phyloP scores from a whole-genome alignment of 2,329 filamentous ascomycete species.

The Ophiobolus disseminans region DNA sequence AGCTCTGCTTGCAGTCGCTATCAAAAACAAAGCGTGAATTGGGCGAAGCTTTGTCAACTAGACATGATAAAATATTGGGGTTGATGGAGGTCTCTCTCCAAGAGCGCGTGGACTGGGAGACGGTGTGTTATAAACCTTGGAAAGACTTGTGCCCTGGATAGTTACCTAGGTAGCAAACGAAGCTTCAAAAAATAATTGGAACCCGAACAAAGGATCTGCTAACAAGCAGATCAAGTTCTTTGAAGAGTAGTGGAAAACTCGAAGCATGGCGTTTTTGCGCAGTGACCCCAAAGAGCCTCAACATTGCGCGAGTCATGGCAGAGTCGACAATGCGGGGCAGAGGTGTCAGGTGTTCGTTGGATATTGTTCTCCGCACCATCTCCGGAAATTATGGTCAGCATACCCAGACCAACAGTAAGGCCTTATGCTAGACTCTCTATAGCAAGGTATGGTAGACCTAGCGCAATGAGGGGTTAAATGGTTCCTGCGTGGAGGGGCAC shows the following conservation, averaged over 20 bases:
- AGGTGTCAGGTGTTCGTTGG: conserved; percentile 23
- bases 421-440: conserved; percentile 6
- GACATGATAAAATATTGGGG: too few species aligned
- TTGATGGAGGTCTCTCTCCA: too few species aligned
- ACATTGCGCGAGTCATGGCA: conserved; percentile 37
- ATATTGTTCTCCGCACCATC: conserved; percentile 37
- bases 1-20: too few species aligned
- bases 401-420: background rate
- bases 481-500: background rate
- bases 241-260: background rate
- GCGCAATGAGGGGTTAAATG: background rate
- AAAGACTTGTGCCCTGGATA: too few species aligned
- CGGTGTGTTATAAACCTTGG: too few species aligned
- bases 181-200: too few species aligned
- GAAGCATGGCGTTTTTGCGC: background rate
- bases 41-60: too few species aligned
- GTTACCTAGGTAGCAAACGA: too few species aligned
- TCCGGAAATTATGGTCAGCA: background rate
- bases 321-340: conserved; percentile 25
- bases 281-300: too few species aligned
- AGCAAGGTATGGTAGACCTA: background rate
- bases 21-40: too few species aligned
- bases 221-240: background rate
- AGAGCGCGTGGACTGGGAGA: too few species aligned
- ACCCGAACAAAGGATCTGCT: background rate